Evolutionary conservation across 306 rosid genomes (phyloP), one percentile per base, ranked within the genome.

Genomic region (Leucaena leucocephala): DNA sequence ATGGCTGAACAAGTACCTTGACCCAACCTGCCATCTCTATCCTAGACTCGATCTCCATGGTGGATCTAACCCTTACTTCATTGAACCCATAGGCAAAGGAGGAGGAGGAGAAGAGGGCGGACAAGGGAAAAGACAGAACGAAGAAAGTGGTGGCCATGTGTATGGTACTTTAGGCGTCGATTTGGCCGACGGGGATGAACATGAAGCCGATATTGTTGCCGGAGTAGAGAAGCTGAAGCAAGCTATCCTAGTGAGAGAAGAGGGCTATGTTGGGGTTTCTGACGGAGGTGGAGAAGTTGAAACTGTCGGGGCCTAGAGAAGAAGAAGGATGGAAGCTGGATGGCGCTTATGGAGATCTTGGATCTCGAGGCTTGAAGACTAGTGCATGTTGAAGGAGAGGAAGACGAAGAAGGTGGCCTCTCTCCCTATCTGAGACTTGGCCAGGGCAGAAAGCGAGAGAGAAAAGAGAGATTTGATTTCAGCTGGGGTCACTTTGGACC

Each of bases 301-400:
- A 90, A 83, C 77, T 90, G 46, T 83, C 86, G 78, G 90, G 76
- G 86, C 83, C 85, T 84, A 22, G 87, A 64, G 79, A 88, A 33
- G 73, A 90, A 81, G 83, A 90, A 90, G 6, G 94, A 82, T 1
- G 94, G 94, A n/a, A 90, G 86, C 84, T 86, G 90, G 46, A 90
- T 85, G 81, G 94, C 79, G 83, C 58, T 81, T 33, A 90, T 90
- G 70, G 90, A 72, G 84, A 90, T 84, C 75, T 75, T 84, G 58
- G 86, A 83, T 65, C 87, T 45, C 86, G 84, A 58, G 94, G 94
- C 59, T 88, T 90, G 84, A 90, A 90, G 54, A 88, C 89, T 90
- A 4, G 94, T 81, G 5, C 90, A 27, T 27, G 27, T 27, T 27
- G 27, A 27, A 27, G 27, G 83, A 3, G 89, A 88, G 1, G 84